These are phyloP conservation scores for Nitzschia inconspicua DNA, from an alignment of 108 stramenopile species.

Conservation along the genomic window DNA sequence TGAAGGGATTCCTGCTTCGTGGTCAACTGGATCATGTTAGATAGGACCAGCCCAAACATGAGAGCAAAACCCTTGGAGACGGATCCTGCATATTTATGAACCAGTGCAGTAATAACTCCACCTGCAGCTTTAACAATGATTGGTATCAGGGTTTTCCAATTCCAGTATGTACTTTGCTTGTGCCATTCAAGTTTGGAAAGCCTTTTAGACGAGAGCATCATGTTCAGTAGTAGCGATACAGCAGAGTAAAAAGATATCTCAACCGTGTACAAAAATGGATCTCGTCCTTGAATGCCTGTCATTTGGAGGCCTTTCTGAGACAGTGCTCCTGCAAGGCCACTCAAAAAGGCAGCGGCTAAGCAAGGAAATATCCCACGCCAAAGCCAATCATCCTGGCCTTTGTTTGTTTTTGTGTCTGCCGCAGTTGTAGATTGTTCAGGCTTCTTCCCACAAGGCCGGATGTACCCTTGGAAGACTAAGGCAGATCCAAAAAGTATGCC, in stretches of 20 bases:
- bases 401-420: constrained; percentile 1
- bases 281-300: constrained; percentile 48
- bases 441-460: constrained; percentile 9
- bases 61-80: constrained; percentile 81
- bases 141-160: constrained; percentile 59
- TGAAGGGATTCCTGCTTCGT: constrained; percentile 47
- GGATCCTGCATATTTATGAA: constrained; percentile 81
- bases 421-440: background rate
- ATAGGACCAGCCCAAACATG: constrained; percentile 73
- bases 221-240: constrained; percentile 39
- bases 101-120: constrained; percentile 86
- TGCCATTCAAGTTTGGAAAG: constrained; percentile 2
- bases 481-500: constrained; percentile 68
- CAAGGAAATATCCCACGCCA: constrained; percentile 60
- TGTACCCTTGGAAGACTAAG: constrained; percentile 57
- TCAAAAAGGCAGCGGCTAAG: constrained; percentile 69
- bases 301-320: constrained; percentile 82
- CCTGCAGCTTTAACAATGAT: constrained; percentile 72
- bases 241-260: constrained; percentile 63
- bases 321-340: constrained; percentile 82
- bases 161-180: background rate
- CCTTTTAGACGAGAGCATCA: constrained; percentile 10
- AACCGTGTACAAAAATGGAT: constrained; percentile 76
- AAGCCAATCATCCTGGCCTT: constrained; percentile 2
- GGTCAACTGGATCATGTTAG: constrained; percentile 43